These are phyloP conservation scores for Penicillium occitanis DNA, from an alignment of 2,329 filamentous ascomycete genomes.

Conservation along the genomic window DNA sequence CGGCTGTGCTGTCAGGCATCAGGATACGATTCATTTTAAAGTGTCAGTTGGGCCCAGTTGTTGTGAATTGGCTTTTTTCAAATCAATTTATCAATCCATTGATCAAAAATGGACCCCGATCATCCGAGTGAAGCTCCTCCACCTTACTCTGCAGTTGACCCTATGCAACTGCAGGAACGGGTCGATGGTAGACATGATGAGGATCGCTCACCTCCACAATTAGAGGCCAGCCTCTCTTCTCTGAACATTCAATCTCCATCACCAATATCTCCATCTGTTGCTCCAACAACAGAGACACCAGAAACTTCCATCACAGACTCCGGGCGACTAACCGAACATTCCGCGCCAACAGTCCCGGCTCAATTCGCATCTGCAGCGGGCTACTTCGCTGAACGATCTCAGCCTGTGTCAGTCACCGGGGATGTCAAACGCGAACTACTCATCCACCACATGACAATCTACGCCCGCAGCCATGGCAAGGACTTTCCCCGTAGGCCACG, in stretches of 20 bases:
- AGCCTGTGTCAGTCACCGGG: conserved; percentile 23
- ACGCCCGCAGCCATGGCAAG: conserved; percentile 42
- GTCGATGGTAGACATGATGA: background rate
- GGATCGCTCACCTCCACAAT: background rate
- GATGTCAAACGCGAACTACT: conserved; percentile 30
- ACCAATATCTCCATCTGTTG: background rate
- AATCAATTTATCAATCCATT: background rate
- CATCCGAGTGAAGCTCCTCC: conserved; percentile 36
- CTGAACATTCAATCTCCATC: conserved; percentile 21
- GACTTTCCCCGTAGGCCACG: conserved; percentile 45
- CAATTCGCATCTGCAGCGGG: conserved; percentile 39
- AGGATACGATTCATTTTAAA: background rate
- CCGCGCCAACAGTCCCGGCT: conserved; percentile 25
- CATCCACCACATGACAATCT: conserved; percentile 42
- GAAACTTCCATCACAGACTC: conserved; percentile 7
- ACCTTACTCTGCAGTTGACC: conserved; percentile 44
- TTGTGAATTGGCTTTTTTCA: background rate
- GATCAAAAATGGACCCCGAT: conserved; percentile 9
- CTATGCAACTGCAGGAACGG: conserved; percentile 29
- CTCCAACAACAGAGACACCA: background rate
- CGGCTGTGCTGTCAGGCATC: conserved; percentile 8
- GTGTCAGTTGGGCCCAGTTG: background rate
- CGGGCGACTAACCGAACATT: conserved; percentile 14
- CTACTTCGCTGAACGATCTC: conserved; percentile 42
- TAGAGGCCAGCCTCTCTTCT: conserved; percentile 23